Conservation (phyloP, 176 grass and related monocot genomes). For the Pontederia crassipes region DNA sequence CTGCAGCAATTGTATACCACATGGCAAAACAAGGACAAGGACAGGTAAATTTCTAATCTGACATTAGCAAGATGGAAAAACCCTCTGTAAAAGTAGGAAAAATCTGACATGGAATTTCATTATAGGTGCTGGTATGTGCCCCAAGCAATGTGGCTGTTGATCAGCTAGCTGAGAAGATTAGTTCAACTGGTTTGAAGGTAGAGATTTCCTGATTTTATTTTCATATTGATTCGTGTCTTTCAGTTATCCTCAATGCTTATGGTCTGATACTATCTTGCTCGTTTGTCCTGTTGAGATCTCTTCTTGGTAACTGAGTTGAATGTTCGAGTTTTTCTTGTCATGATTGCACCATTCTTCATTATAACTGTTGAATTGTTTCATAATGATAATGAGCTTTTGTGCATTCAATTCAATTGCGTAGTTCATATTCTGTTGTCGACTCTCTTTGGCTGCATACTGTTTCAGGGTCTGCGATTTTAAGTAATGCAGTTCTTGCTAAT, state of each 20-base stretch:
- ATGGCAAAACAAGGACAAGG: slow-evolving; percentile 99
- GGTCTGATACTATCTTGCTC: too few relatives aligned
- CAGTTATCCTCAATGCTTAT: background rate
- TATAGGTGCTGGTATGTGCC: slow-evolving; percentile 92
- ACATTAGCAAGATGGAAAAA: background rate
- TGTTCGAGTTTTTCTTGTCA: background rate
- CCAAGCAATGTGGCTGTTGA: slow-evolving; percentile 99
- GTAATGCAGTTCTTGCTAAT: too few relatives aligned
- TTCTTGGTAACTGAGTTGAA: background rate
- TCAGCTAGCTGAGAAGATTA: slow-evolving; percentile 97
- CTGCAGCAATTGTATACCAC: slow-evolving; percentile 99
- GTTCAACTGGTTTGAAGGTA: slow-evolving; percentile 93
- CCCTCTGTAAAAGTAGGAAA: background rate
- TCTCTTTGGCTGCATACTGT: too few relatives aligned
- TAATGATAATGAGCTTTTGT: too few relatives aligned
- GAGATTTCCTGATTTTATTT: background rate
- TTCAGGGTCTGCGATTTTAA: too few relatives aligned
- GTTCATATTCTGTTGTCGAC: too few relatives aligned
- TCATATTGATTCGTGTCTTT: background rate
- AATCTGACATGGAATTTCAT: slow-evolving; percentile 11
- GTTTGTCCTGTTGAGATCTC: background rate
- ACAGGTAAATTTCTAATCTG: slow-evolving; percentile 57
- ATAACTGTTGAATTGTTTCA: too few relatives aligned
- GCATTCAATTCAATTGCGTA: too few relatives aligned
- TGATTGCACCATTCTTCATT: background rate